Evolutionary conservation across 2,329 filamentous ascomycete species (phyloP), one percentile per base, ranked within the genome.

Genomic region (Epichloe typhina): DNA sequence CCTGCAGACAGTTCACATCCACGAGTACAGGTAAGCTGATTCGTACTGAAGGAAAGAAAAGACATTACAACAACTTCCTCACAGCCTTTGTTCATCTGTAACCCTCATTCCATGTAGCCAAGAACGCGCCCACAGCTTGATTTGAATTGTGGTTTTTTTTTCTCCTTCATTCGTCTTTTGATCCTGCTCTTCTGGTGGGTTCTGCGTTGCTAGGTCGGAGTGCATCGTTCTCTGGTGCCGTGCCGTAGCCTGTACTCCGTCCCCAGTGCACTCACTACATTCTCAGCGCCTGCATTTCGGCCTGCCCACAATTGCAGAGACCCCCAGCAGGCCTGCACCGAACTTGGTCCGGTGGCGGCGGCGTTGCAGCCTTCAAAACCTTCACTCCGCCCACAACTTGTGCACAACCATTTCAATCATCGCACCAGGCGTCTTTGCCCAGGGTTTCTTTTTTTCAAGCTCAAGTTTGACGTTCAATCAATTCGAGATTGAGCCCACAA

Each of bases 261-360:
- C 8, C 12, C 19, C 35, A 38, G 44, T 36, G 33, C 44, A 46
- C 38, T 17, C 44, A 37, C 38, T 17, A 39, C 3, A 17, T 15
- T 2, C 5, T 17, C 42, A 41, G 2, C 46, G 15, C 13, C 38
- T 26, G 26, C 36, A 36, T 19, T 47, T 42, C 48, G 52, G 36
- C 40, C 35, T 39, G 39, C 23, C 52, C 45, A 45, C 41, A 42
- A 33, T 45, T 39, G 33, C 35, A 17, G 19, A 41, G 17, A 23
- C 36, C 37, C n/a, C n/a, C n/a, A n/a, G n/a, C 23, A 26, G 43
- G 39, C 43, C 43, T 54, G 49, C 52, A 46, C 55, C 54, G 50
- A 54, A 53, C 52, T 54, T 54, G 23, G 46, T 44, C 52, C 54
- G 52, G 52, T 55, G 55, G 55, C 53, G 55, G 55, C 53, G 50